phyloP scores from a whole-genome alignment of 768 basidiomycete species.

The Tephrocybe sp. region DNA sequence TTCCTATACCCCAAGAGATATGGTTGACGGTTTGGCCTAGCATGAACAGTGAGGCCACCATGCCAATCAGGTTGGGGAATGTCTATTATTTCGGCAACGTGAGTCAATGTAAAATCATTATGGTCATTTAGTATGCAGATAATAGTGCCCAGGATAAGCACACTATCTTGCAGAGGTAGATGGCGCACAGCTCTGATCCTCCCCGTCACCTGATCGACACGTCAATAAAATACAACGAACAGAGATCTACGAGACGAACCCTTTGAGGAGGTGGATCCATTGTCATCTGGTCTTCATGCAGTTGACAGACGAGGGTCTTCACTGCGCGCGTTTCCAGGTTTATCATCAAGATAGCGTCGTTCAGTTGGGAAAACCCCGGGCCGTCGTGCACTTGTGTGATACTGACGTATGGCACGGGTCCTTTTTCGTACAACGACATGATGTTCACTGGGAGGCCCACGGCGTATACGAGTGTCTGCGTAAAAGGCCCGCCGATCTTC shows the following conservation, averaged over 20 bases:
- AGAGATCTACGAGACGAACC: neutral
- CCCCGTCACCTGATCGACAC: slow-evolving; percentile 31
- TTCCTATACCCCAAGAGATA: slow-evolving; percentile 22
- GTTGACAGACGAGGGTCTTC: too few species aligned
- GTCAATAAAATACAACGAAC: neutral
- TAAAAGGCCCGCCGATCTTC: neutral
- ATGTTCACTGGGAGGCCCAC: neutral
- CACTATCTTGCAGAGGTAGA: slow-evolving; percentile 46
- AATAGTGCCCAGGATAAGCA: slow-evolving; percentile 49
- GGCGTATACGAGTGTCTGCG: neutral
- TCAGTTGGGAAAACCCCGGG: too few species aligned
- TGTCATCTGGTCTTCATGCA: too few species aligned
- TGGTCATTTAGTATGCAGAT: too few species aligned
- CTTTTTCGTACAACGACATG: neutral
- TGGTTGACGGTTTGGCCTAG: slow-evolving; percentile 16
- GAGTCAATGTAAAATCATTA: neutral
- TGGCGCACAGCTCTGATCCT: slow-evolving; percentile 49
- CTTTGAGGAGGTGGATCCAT: neutral
- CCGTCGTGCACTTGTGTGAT: too few species aligned
- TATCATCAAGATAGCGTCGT: too few species aligned
- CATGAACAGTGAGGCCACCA: neutral
- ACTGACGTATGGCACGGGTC: neutral
- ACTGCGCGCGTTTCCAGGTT: too few species aligned
- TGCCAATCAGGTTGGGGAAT: slow-evolving; percentile 1
- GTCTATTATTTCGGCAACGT: slow-evolving; percentile 19